Conservation (phyloP, 2,329 filamentous ascomycete species). For the Mycogone perniciosa region DNA sequence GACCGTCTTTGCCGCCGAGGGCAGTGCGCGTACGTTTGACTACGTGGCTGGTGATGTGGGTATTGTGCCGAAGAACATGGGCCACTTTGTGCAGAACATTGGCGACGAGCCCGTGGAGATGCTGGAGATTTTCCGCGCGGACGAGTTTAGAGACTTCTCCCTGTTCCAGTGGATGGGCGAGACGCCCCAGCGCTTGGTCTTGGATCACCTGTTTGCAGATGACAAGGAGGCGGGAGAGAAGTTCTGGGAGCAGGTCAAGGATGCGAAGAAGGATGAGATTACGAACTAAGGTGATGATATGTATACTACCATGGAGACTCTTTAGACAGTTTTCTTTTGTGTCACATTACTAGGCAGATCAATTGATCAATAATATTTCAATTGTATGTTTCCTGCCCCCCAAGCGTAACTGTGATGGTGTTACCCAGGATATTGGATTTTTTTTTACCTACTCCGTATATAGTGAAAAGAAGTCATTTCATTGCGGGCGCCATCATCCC, state of each 20-base stretch:
- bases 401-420: too few relatives aligned
- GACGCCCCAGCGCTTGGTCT: slow-evolving; percentile 59
- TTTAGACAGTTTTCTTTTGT: too few relatives aligned
- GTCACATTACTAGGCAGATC: too few relatives aligned
- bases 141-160: slow-evolving; percentile 66
- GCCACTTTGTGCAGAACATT: slow-evolving; percentile 77
- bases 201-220: slow-evolving; percentile 59
- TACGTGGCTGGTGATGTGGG: slow-evolving; percentile 70
- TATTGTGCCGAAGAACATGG: slow-evolving; percentile 71
- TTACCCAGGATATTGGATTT: too few relatives aligned
- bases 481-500: too few relatives aligned
- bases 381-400: too few relatives aligned
- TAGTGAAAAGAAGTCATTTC: too few relatives aligned
- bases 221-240: slow-evolving; percentile 54
- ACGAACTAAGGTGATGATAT: slow-evolving; percentile 24
- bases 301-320: not conserved
- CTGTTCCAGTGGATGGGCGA: slow-evolving; percentile 72
- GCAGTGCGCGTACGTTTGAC: slow-evolving; percentile 67
- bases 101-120: slow-evolving; percentile 71
- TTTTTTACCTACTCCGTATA: too few relatives aligned
- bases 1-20: slow-evolving; percentile 66
- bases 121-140: slow-evolving; percentile 66
- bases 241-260: slow-evolving; percentile 57
- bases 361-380: too few relatives aligned
- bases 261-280: slow-evolving; percentile 53